Conservation (phyloP, 2,329 filamentous ascomycete species). For the Xylariaceae sp. region DNA sequence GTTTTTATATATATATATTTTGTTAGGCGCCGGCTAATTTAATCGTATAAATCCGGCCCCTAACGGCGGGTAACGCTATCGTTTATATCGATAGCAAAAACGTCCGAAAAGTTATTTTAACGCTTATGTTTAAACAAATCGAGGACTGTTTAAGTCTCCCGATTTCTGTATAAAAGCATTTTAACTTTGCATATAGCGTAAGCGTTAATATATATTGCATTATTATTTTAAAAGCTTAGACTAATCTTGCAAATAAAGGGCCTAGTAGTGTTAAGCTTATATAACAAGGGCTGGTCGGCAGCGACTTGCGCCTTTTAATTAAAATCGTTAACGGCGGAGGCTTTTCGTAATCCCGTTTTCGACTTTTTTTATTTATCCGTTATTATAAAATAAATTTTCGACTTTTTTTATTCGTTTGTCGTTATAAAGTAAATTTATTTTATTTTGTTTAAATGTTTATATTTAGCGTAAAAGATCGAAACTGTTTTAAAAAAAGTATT, state of each 20-base stretch:
- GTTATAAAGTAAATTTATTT: not conserved
- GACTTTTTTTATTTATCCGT: not conserved
- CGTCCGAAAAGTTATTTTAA: conserved; percentile 1
- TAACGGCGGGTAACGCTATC: conserved; percentile 12
- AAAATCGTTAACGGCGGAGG: not conserved
- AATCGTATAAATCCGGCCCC: conserved; percentile 8
- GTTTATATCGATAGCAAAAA: conserved; percentile 9
- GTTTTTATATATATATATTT: not conserved
- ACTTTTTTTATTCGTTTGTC: not conserved
- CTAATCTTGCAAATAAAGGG: conserved; percentile 1
- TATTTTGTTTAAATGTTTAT: not conserved
- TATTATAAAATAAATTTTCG: not conserved
- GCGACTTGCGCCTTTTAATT: not conserved
- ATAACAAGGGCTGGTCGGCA: not conserved
- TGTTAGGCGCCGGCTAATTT: conserved; percentile 3
- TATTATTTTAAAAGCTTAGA: not conserved
- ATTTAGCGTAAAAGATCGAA: not conserved
- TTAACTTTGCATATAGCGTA: not conserved
- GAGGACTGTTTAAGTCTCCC: not conserved
- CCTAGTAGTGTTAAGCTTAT: no score
- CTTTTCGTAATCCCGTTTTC: not conserved
- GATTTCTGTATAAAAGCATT: not conserved
- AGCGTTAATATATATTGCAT: not conserved
- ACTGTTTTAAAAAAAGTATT: not conserved
- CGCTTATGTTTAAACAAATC: not conserved